Conservation (phyloP, 2,329 filamentous ascomycete genomes). For the Epichloe amarillans region DNA sequence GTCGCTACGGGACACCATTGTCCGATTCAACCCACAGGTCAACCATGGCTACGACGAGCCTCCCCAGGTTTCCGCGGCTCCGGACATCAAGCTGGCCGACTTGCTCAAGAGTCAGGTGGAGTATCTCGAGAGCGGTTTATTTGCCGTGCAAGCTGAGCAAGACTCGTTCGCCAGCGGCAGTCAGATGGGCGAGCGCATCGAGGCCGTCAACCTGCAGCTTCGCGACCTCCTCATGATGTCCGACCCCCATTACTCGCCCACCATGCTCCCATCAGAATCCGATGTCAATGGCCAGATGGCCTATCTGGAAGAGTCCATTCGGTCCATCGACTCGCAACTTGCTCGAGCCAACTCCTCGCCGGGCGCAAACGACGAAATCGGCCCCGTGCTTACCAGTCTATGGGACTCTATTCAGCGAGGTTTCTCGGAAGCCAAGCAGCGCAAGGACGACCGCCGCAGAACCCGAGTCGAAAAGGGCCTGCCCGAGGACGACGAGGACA, state of each 20-base stretch:
- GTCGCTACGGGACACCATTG: conserved; percentile 52
- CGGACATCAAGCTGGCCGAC: conserved; percentile 28
- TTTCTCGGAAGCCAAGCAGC: conserved; percentile 40
- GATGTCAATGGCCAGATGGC: conserved; percentile 53
- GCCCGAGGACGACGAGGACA: conserved; percentile 40
- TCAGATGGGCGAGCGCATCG: conserved; percentile 40
- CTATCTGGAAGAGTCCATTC: conserved; percentile 51
- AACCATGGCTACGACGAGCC: conserved; percentile 32
- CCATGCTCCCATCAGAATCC: conserved; percentile 42
- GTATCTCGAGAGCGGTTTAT: conserved; percentile 56
- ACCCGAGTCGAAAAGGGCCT: conserved; percentile 43
- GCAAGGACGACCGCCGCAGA: conserved; percentile 39
- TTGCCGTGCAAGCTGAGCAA: conserved; percentile 46
- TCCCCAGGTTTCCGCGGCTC: conserved; percentile 18
- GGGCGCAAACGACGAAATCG: conserved; percentile 37
- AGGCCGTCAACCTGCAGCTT: conserved; percentile 50
- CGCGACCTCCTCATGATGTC: conserved; percentile 40
- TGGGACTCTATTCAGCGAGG: conserved; percentile 42
- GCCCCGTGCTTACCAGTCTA: conserved; percentile 36
- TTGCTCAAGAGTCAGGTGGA: conserved; percentile 47
- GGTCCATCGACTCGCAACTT: conserved; percentile 32
- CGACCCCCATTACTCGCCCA: conserved; percentile 36
- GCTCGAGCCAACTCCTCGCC: conserved; percentile 18
- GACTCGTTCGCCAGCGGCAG: conserved; percentile 20
- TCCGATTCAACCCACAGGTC: conserved; percentile 45